Evolutionary conservation across 805 yeast genomes (phyloP).

Genomic region (Starmerella vaccinii): DNA sequence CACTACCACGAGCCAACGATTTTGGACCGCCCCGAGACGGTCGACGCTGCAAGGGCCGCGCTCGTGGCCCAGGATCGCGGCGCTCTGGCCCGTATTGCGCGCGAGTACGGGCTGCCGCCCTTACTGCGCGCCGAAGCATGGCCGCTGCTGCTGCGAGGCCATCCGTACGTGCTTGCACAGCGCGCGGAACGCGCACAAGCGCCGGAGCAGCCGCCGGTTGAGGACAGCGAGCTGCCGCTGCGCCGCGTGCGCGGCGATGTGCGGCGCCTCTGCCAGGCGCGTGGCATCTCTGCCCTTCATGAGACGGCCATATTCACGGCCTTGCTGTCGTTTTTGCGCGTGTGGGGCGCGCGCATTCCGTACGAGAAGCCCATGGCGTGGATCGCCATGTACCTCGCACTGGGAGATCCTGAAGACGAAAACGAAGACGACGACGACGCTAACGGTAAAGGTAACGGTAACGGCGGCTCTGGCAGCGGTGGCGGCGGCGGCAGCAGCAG

Average conservation of each 20-base stretch:
- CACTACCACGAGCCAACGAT: slow-evolving; percentile 37
- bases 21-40: slow-evolving; percentile 40
- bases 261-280: slow-evolving; percentile 14
- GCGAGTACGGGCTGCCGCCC: slow-evolving; percentile 81
- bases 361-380: slow-evolving; percentile 78
- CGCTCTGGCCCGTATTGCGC: slow-evolving; percentile 67
- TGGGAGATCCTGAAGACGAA: slow-evolving; percentile 27
- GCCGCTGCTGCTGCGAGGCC: slow-evolving; percentile 73
- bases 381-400: slow-evolving; percentile 80
- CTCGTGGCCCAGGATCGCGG: slow-evolving; percentile 53
- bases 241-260: slow-evolving; percentile 31
- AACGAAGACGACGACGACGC: slow-evolving; percentile 32
- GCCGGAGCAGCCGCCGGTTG: slow-evolving; percentile 1
- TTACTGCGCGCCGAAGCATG: slow-evolving; percentile 65
- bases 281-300: background rate
- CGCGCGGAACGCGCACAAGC: slow-evolving; percentile 17
- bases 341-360: slow-evolving; percentile 69
- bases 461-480: too few species aligned
- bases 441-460: too few species aligned
- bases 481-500: too few species aligned
- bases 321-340: slow-evolving; percentile 42
- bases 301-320: slow-evolving; percentile 5
- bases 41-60: slow-evolving; percentile 46
- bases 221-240: slow-evolving; percentile 24
- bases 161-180: slow-evolving; percentile 62